A percentile compares a stretch with the other conserved stretches of the same genome.
These are phyloP conservation scores for Dioszegia aurantiaca DNA, from an alignment of 768 basidiomycete genomes.

Conservation along the genomic window DNA sequence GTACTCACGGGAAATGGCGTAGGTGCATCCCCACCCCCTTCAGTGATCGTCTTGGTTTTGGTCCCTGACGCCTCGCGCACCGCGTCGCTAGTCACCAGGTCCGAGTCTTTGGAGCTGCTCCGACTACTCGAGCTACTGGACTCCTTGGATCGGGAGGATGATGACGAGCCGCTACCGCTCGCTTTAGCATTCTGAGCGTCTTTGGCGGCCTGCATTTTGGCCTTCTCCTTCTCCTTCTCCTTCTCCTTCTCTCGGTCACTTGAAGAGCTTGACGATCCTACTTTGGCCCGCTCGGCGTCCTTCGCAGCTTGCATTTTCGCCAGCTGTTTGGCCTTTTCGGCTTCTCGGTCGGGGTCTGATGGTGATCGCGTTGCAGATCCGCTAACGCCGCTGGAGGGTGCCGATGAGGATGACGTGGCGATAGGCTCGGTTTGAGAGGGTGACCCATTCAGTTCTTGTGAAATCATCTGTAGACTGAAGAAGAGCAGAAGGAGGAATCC, in stretches of 20 bases:
- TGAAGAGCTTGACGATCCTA: conserved; percentile 1
- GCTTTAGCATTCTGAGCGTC: conserved; percentile 13
- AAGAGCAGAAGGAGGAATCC: conserved; percentile 39
- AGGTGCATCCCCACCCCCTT: conserved; percentile 17
- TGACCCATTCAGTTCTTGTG: conserved; percentile 36
- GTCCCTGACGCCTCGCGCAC: conserved; percentile 31
- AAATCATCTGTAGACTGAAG: conserved; percentile 41
- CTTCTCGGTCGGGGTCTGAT: conserved; percentile 13
- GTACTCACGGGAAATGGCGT: conserved; percentile 26
- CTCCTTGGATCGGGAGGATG: background rate
- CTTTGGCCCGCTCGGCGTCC: conserved; percentile 25
- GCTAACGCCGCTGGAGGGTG: background rate
- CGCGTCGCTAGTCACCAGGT: conserved; percentile 19
- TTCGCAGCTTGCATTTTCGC: conserved; percentile 33
- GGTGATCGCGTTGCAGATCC: background rate
- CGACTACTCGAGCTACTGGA: conserved; percentile 14
- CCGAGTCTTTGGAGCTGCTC: conserved; percentile 1
- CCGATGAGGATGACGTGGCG: too few species aligned
- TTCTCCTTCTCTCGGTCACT: conserved; percentile 2
- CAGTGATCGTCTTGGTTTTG: conserved; percentile 27
- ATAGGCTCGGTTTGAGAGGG: conserved; percentile 1
- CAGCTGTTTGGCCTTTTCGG: conserved; percentile 37
- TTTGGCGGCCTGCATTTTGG: background rate
- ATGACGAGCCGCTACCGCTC: background rate
- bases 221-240: background rate